Evolutionary conservation across 2,329 filamentous ascomycete species (phyloP), one percentile per base, ranked within the genome.

Genomic region (Domatiomyces globalis): DNA sequence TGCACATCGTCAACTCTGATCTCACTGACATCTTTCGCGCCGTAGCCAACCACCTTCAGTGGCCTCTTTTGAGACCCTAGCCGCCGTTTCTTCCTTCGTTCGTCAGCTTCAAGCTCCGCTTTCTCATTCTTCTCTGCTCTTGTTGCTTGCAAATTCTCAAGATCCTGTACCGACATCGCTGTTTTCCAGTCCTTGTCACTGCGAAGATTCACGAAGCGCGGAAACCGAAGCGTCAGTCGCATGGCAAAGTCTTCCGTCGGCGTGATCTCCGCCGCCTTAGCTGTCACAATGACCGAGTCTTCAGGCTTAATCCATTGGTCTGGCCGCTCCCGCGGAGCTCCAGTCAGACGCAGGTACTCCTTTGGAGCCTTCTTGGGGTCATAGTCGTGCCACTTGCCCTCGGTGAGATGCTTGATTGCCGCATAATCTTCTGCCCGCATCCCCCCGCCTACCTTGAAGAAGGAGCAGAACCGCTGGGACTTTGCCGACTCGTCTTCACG

Each of bases 371-470:
- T 82, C 57, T 79, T 83, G 0, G 73, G 63, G 65, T 95, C 83
- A 87, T 88, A 98, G 29, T 85, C 78, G 10, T 77, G 75, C 92
- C 92, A 98, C 65, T 95, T 95, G 4, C 85, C 88, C 53, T 95
- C 85, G 0, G 90, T 96, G 20, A 81, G 76, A 61, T 94, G 87
- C 4, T 81, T 76, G 45, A 98, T 83, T 52, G 84, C 80, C 0
- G 84, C 81, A 64, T 95, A 96, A 62, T 98, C 92, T 49, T 85
- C 80, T 0, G 80, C 83, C 12, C 79, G 81, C 65, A 96, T 89
- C 0, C 92, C 92, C 49, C 92, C 92, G n/a, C 92, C 92, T 15
- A 98, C 92, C 66, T 92, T 95, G 75, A 89, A 94, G 70, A 98
- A 95, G n/a, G 88, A 95, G 61, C 82, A 43, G 47, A 60, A 61